Conservation (phyloP, 2,329 filamentous ascomycete genomes). For the Epichloe bromicola region DNA sequence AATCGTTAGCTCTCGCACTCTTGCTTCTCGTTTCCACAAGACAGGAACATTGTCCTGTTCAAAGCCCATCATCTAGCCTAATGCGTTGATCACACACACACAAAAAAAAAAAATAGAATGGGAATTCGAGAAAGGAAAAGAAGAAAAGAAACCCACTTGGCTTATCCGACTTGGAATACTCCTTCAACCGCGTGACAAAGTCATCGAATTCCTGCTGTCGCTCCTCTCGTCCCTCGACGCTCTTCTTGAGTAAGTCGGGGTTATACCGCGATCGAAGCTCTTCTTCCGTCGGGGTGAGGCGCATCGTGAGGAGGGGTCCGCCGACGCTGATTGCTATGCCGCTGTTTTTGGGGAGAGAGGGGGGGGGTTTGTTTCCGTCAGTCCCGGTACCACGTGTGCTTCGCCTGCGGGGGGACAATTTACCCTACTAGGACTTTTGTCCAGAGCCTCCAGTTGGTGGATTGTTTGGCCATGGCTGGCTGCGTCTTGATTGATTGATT, state of each 20-base stretch:
- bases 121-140: background rate
- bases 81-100: no score
- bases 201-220: slow-evolving; percentile 78
- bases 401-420: no score
- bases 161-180: slow-evolving; percentile 83
- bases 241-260: slow-evolving; percentile 81
- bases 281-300: slow-evolving; percentile 72
- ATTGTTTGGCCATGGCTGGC: slow-evolving; percentile 27
- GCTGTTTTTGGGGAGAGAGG: slow-evolving; percentile 29
- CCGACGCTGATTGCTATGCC: slow-evolving; percentile 62
- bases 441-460: slow-evolving; percentile 43
- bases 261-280: slow-evolving; percentile 89
- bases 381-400: no score
- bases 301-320: slow-evolving; percentile 73
- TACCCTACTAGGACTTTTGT: slow-evolving; percentile 62
- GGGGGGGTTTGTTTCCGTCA: background rate
- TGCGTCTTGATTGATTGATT: background rate
- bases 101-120: no score
- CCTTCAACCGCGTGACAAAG: slow-evolving; percentile 73
- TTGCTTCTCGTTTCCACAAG: background rate
- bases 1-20: background rate
- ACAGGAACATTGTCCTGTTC: no score
- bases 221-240: slow-evolving; percentile 64
- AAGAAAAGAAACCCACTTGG: slow-evolving; percentile 46
- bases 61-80: background rate